A percentile compares a stretch with the other conserved stretches of the same genome.
Conservation (phyloP, 768 basidiomycete genomes). For the Naganishia kalamii region DNA sequence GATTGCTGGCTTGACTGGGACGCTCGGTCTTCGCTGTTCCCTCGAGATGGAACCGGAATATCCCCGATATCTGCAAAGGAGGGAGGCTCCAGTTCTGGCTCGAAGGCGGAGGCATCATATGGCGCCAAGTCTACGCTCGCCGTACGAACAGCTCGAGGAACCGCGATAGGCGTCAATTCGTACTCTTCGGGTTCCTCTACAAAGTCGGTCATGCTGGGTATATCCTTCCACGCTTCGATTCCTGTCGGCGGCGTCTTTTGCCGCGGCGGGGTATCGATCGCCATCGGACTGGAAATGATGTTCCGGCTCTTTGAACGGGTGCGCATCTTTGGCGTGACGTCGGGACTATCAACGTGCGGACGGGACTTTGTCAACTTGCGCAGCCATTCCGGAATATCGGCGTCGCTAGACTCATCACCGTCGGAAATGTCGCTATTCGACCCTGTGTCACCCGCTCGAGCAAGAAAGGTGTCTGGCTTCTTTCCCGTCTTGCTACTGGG, state of each 20-base stretch:
- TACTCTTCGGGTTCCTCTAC: slow-evolving; percentile 3
- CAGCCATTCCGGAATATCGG: not conserved
- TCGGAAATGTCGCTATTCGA: not conserved
- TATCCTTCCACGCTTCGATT: not conserved
- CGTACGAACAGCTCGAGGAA: not conserved
- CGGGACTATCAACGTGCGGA: not conserved
- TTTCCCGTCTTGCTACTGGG: not conserved
- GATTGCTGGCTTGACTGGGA: not conserved
- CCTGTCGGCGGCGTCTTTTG: too few relatives aligned
- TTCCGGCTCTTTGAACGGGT: not conserved
- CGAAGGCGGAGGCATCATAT: too few relatives aligned
- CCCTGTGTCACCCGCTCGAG: not conserved
- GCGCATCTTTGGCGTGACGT: not conserved
- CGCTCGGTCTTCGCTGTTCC: not conserved
- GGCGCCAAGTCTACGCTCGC: not conserved
- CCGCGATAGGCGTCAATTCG: slow-evolving; percentile 4
- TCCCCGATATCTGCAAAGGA: too few relatives aligned
- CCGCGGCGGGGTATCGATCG: not conserved
- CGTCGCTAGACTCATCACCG: not conserved
- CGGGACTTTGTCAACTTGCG: not conserved
- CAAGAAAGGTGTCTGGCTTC: not conserved
- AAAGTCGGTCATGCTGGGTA: not conserved
- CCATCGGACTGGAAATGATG: not conserved
- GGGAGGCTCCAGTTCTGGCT: too few relatives aligned
- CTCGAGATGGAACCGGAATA: too few relatives aligned